Base-by-base conservation (phyloP, 495 filamentous ascomycete genomes). In the Cenococcum geophilum region DNA sequence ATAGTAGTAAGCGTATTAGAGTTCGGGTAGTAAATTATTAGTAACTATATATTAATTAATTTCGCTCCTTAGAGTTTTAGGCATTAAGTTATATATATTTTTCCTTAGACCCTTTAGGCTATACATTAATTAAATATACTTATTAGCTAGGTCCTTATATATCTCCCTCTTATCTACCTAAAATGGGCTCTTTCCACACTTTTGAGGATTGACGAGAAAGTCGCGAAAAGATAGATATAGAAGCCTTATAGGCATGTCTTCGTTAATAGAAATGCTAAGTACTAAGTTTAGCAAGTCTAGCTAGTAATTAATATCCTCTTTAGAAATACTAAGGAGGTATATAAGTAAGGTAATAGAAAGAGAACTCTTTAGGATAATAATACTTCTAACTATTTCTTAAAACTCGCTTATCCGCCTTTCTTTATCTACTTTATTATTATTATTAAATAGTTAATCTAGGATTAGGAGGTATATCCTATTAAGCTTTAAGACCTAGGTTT, bases 1-100 rank as follows among this genome's bases (percentile, higher is more conserved):
- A 57, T 78, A 79, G 10, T 67, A 72, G 68, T 78, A 82, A 12
- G 76, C 68, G 60, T 80, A 79, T 57, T 72, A 68, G 1, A 78
- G 22, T 22, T 73, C 71, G 10, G 68, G 14, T 34, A 70, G 64
- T 11, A 79, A 58, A 77, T 78, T 9, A 65, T 72, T 69, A 71
- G 68, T 78, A 81, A 12, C 75, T 66, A 58, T 80, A 78, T 58
- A 70, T 66, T 5, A 76, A 27, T 35, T 72, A 69, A 12, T 65
- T 8, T 42, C 69, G 65, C 11, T 51, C 21, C 55, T 37, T 16
- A 57, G 49, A 45, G 54, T 67, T 37, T 74, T 69, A 27, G 68
- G 60, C n/a, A n/a, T n/a, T 27, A 77, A 60, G 16, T 66, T 57
- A 55, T 75, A 79, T 0, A 80, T 78, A 60, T 80, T 68, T 42